A percentile compares a stretch with the other conserved stretches of the same genome.
Evolutionary conservation across 129 eudicot species (phyloP).

Genomic region (Artemisia annua): DNA sequence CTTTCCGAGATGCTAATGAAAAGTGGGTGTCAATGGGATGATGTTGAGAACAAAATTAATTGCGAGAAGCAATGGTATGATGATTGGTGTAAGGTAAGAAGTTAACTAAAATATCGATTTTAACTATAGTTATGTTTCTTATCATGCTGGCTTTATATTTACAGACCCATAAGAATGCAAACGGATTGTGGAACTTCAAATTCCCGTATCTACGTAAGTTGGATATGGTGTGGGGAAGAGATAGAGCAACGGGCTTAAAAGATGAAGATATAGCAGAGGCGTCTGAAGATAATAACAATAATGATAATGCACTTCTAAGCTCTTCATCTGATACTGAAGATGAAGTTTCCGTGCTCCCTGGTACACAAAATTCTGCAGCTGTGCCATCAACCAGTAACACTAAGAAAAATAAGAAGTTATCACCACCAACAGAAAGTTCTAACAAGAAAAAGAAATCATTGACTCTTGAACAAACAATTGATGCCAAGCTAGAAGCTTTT

Average conservation of each 20-base stretch:
- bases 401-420: neutral
- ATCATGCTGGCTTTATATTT: neutral
- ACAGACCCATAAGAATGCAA: slow-evolving; percentile 13
- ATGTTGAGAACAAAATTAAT: slow-evolving; percentile 14
- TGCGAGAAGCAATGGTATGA: slow-evolving; percentile 16
- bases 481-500: slow-evolving; percentile 5
- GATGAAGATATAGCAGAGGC: slow-evolving; percentile 11
- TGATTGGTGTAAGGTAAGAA: slow-evolving; percentile 11
- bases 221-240: slow-evolving; percentile 19
- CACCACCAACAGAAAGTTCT: neutral
- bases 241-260: neutral
- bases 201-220: slow-evolving; percentile 7
- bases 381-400: neutral
- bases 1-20: neutral
- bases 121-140: neutral
- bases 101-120: neutral
- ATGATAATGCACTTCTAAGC: no score
- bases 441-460: slow-evolving; percentile 2
- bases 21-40: slow-evolving; percentile 19
- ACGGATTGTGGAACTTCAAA: slow-evolving; percentile 13
- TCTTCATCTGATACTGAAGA: neutral
- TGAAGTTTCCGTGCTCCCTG: neutral
- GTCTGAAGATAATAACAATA: neutral
- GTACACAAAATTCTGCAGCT: no score
- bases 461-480: slow-evolving; percentile 1